A percentile compares a stretch with the other conserved stretches of the same genome.
Conservation (phyloP, 2,329 filamentous ascomycete genomes). For the Fusarium pseudoanthophilum region DNA sequence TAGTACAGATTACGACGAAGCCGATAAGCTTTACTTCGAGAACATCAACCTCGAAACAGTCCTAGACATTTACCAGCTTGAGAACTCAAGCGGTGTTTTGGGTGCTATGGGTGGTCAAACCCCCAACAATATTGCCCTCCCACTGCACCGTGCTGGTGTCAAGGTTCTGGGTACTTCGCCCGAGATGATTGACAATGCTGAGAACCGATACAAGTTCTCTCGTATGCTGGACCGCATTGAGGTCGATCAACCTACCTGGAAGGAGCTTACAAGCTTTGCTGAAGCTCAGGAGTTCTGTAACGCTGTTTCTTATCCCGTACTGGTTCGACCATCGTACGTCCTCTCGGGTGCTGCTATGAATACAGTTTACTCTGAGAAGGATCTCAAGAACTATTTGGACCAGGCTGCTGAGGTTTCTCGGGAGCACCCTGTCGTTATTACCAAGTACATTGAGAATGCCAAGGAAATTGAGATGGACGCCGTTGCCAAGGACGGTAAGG, state of each 20-base stretch:
- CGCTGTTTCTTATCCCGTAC: constrained; percentile 89
- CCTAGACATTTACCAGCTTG: constrained; percentile 91
- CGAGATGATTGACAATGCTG: constrained; percentile 98
- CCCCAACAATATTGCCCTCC: constrained; percentile 96
- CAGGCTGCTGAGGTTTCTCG: constrained; percentile 94
- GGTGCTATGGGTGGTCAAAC: constrained; percentile 98
- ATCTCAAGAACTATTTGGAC: constrained; percentile 86
- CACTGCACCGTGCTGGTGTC: constrained; percentile 87
- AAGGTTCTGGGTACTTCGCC: constrained; percentile 95
- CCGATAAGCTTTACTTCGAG: constrained; percentile 95
- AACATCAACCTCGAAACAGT: constrained; percentile 92
- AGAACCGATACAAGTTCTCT: constrained; percentile 99
- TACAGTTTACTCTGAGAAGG: constrained; percentile 96
- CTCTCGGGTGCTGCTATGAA: constrained; percentile 99
- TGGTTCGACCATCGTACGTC: constrained; percentile 96
- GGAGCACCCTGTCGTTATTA: constrained; percentile 97
- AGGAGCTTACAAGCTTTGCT: constrained; percentile 93
- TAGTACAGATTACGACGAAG: constrained; percentile 91
- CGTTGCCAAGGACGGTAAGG: constrained; percentile 87
- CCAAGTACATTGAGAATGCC: constrained; percentile 98
- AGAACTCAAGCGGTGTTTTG: constrained; percentile 84
- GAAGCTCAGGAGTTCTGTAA: constrained; percentile 90
- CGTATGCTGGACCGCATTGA: constrained; percentile 95
- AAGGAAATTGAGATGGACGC: constrained; percentile 99
- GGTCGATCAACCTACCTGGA: constrained; percentile 98